Conservation (phyloP, 192 early-diverging fungal genomes). For the Mortierella antarctica region DNA sequence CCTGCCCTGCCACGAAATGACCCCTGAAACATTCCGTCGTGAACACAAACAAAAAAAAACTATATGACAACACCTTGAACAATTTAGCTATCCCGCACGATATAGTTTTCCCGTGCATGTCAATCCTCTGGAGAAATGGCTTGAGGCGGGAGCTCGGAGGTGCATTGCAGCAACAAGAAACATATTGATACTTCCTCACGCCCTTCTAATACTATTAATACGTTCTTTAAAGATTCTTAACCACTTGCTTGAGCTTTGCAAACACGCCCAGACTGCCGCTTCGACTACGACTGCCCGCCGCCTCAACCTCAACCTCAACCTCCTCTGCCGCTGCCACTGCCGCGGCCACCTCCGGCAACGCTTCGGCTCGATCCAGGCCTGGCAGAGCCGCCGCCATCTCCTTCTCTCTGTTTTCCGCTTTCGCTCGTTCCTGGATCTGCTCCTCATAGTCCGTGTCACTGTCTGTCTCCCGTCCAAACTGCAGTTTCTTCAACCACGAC, state of each 20-base stretch:
- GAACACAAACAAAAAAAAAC: too few relatives aligned
- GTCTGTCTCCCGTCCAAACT: slow-evolving; percentile 38
- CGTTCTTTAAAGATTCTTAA: slow-evolving; percentile 30
- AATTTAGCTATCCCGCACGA: too few relatives aligned
- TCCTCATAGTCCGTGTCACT: slow-evolving; percentile 20
- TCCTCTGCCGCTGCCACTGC: not conserved
- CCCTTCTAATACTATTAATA: not conserved
- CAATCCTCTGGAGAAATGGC: too few relatives aligned
- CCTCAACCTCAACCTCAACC: not conserved
- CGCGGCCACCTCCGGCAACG: not conserved
- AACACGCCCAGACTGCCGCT: slow-evolving; percentile 15
- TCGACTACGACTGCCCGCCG: not conserved
- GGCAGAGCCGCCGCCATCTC: not conserved
- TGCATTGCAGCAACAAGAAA: too few relatives aligned
- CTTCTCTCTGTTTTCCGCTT: too few relatives aligned
- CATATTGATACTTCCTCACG: not conserved
- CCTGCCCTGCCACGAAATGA: too few relatives aligned
- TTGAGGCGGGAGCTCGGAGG: too few relatives aligned
- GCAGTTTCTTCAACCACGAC: slow-evolving; percentile 37
- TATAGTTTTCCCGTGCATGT: too few relatives aligned
- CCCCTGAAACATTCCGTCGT: too few relatives aligned
- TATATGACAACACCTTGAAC: too few relatives aligned
- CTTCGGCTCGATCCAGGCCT: not conserved
- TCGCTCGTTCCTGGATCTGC: not conserved
- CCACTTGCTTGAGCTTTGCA: slow-evolving; percentile 42